phyloP scores from a whole-genome alignment of 192 early-diverging fungal genomes.

The Entophlyctis luteolus region DNA sequence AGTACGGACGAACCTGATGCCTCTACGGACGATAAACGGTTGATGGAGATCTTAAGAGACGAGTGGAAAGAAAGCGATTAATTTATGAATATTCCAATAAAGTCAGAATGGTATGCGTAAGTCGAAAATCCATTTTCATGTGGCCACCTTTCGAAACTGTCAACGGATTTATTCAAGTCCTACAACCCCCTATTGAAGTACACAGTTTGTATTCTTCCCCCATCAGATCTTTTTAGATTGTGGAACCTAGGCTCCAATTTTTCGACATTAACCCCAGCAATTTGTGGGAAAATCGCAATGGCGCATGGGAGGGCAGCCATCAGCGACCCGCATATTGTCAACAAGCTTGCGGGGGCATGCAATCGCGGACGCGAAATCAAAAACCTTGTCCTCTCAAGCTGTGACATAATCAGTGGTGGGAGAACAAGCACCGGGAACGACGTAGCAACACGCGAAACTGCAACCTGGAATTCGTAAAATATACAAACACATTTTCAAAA shows the following conservation, averaged over 20 bases:
- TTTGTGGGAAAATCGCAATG: conserved; percentile 75
- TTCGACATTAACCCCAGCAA: conserved; percentile 53
- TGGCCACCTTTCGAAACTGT: background rate
- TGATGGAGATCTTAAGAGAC: conserved; percentile 20
- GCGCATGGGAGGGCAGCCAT: conserved; percentile 74
- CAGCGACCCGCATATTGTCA: conserved; percentile 59
- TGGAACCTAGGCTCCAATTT: conserved; percentile 65
- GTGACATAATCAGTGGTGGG: conserved; percentile 66
- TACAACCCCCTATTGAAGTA: conserved; percentile 78
- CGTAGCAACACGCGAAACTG: conserved; percentile 72
- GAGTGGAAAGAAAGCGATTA: conserved; percentile 1
- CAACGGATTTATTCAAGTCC: background rate
- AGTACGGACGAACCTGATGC: background rate
- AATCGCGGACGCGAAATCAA: conserved; percentile 52
- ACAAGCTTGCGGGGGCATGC: conserved; percentile 61
- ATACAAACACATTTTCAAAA: background rate
- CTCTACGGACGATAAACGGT: conserved; percentile 9
- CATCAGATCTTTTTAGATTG: conserved; percentile 54
- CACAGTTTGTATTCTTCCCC: conserved; percentile 54
- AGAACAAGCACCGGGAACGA: conserved; percentile 68
- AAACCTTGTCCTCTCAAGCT: conserved; percentile 59
- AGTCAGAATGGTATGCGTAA: background rate
- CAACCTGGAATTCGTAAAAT: conserved; percentile 49
- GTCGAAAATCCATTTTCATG: too few species aligned
- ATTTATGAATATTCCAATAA: background rate